Conservation (phyloP, 2,329 filamentous ascomycete genomes). For the Rhynchosporium agropyri region DNA sequence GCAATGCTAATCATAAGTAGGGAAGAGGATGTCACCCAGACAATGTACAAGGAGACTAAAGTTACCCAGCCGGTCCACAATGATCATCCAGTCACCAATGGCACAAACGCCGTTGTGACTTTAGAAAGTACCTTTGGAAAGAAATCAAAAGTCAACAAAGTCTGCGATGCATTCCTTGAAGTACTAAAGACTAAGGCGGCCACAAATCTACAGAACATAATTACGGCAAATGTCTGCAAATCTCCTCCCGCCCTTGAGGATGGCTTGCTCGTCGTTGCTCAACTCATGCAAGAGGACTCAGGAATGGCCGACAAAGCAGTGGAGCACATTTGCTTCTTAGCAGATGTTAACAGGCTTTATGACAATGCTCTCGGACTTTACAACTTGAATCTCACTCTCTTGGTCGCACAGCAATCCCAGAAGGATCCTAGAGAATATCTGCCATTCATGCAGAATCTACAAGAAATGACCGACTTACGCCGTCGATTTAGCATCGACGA, state of each 20-base stretch:
- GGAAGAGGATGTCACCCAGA: conserved; percentile 90
- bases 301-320: conserved; percentile 83
- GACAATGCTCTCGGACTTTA: conserved; percentile 90
- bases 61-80: conserved; percentile 44
- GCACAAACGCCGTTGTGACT: conserved; percentile 24
- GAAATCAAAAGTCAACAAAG: conserved; percentile 74
- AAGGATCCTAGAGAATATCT: conserved; percentile 94
- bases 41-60: conserved; percentile 89
- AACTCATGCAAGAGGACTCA: conserved; percentile 67
- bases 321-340: conserved; percentile 96
- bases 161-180: conserved; percentile 83
- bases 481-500: conserved; percentile 87
- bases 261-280: conserved; percentile 77
- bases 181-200: conserved; percentile 63
- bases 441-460: conserved; percentile 87
- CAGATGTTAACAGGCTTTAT: conserved; percentile 89
- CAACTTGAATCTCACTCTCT: conserved; percentile 82
- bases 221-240: conserved; percentile 95
- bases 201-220: conserved; percentile 81
- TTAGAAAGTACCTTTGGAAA: conserved; percentile 29
- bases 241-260: conserved; percentile 85
- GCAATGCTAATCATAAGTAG: conserved; percentile 45
- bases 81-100: conserved; percentile 34
- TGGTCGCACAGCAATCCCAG: conserved; percentile 94
- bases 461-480: conserved; percentile 70